Percentiles rank a stretch among this genome's conserved stretches.
phyloP scores from a whole-genome alignment of 1,284 basidiomycete species.

The Melanopsichium pennsylvanicum region DNA sequence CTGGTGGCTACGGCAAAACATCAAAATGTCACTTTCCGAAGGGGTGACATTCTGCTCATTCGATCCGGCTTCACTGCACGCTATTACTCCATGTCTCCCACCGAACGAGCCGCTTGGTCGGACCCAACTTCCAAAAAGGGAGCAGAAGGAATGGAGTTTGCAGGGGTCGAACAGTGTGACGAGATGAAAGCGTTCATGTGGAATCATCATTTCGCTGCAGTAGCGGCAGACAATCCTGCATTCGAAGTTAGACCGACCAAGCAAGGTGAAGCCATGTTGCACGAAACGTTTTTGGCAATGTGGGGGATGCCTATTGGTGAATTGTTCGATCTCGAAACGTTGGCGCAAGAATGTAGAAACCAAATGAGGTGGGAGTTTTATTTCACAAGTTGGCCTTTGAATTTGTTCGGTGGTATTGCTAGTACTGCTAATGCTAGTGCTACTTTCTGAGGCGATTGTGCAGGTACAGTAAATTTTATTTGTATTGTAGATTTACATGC shows the following conservation, averaged over 20 bases:
- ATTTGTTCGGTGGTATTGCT: constrained; percentile 67
- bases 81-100: constrained; percentile 69
- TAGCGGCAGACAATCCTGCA: constrained; percentile 78
- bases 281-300: constrained; percentile 54
- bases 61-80: constrained; percentile 73
- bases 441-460: too few relatives aligned
- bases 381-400: constrained; percentile 66
- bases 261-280: constrained; percentile 35
- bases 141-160: constrained; percentile 29
- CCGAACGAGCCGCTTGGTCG: constrained; percentile 70
- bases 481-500: too few relatives aligned
- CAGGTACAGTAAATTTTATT: too few relatives aligned
- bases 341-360: constrained; percentile 62
- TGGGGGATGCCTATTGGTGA: constrained; percentile 67
- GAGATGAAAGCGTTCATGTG: constrained; percentile 67
- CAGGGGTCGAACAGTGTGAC: constrained; percentile 55
- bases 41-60: constrained; percentile 53
- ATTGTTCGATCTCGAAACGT: constrained; percentile 67
- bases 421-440: constrained; percentile 67
- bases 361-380: constrained; percentile 67
- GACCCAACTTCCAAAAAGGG: constrained; percentile 21
- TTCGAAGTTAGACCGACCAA: constrained; percentile 72
- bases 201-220: constrained; percentile 79
- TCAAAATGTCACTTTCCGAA: constrained; percentile 69
- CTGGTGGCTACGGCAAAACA: constrained; percentile 73